These are phyloP conservation scores for Geotrichum candidum DNA, from an alignment of 1,139 yeast genomes.

Conservation along the genomic window DNA sequence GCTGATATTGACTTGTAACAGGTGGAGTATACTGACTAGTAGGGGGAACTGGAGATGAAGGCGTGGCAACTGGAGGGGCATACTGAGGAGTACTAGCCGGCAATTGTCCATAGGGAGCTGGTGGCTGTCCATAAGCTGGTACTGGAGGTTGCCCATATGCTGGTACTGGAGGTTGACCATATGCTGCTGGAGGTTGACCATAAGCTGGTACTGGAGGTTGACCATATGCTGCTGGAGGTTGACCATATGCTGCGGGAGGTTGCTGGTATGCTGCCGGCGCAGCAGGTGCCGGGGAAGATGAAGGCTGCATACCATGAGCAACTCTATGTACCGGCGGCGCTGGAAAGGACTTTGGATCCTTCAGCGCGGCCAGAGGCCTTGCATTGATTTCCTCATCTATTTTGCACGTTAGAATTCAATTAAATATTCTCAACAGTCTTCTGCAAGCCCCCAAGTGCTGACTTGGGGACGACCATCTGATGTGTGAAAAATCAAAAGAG, in stretches of 20 bases:
- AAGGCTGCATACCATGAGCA: constrained; percentile 31
- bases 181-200: not conserved
- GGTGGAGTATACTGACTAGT: not conserved
- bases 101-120: constrained; percentile 1
- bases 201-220: constrained; percentile 9
- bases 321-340: constrained; percentile 47
- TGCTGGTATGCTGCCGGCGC: constrained; percentile 1
- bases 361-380: constrained; percentile 34
- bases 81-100: not conserved
- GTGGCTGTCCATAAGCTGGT: constrained; percentile 4
- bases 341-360: constrained; percentile 44
- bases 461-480: not conserved
- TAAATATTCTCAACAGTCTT: not conserved
- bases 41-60: not conserved
- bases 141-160: not conserved
- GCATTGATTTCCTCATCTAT: constrained; percentile 22
- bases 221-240: not conserved
- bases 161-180: not conserved
- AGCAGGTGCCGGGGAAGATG: constrained; percentile 13
- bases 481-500: not conserved
- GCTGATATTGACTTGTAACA: not conserved
- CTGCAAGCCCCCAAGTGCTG: too few relatives aligned
- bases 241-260: constrained; percentile 9
- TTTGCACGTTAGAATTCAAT: not conserved
- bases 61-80: not conserved